Base-by-base conservation (phyloP, 306 rosid species). In the Urtica urens region DNA sequence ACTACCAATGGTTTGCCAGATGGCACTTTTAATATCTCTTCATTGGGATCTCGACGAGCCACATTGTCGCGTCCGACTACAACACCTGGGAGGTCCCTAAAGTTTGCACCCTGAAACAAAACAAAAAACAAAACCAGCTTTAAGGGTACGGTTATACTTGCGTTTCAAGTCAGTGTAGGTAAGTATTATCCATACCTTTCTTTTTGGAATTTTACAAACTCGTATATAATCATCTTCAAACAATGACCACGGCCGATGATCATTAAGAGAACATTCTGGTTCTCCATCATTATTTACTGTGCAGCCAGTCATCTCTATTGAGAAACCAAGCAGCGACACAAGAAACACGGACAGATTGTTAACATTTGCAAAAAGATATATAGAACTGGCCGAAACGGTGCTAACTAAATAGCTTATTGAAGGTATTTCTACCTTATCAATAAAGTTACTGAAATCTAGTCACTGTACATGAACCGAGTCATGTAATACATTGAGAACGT, bases 11-110 rank as follows among this genome's bases (percentile, higher is more conserved):
- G 72, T 62, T 66, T 88, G 57, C 97, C 93, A 46, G 97, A 88
- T 68, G 97, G 95, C 55, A 79, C 87, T 50, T 75, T 24, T 1
- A 53, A 62, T 7, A 44, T 57, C 17, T 72, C 64, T 15, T 49
- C 60, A 15, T 35, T 26, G 12, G 74, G 58, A 30, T 74, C 90
- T 45, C 84, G 73, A 53, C 90, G 78, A 62, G 38, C 95, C 60
- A 81, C 95, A 77, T 88, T 88, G 63, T 88, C 76, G 57, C 21
- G 41, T 63, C 96, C 95, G 21, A 88, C 97, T 63, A 81, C 27
- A 43, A 88, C 53, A 60, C 97, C 97, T 35, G 97, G 97, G 10
- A 88, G 78, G 70, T 88, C 86, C 42, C 95, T 80, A 60, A 88
- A 88, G 67, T 84, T 88, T 22, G 95, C 97, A 44, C 97, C 97